Evolutionary conservation across 2,329 filamentous ascomycete genomes (phyloP), one percentile per base, ranked within the genome.

Genomic region (Stemphylium vesicarium): DNA sequence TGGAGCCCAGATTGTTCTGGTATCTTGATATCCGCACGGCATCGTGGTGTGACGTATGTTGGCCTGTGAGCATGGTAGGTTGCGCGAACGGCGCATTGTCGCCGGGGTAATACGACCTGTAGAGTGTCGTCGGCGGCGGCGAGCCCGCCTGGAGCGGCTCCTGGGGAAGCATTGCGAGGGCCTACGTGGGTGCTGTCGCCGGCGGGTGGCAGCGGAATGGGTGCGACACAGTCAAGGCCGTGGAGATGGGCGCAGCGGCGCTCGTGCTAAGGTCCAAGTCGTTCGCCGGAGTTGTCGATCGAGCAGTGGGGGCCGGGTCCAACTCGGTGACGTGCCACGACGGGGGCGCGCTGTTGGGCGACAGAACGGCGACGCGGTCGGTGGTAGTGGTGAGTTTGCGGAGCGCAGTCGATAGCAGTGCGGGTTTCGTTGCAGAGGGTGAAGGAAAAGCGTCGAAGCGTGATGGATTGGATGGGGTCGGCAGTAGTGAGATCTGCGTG

Each of bases 1-100:
- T 86, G 33, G 84, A 85, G 50, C 80, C 81, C 62, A 75, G 63
- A 43, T 58, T 59, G 51, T 60, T 58, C 39, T 67, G 60, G 48
- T 65, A 63, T 31, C 56, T 52, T 12, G 58, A 29, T 66, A 68
- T 64, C 60, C 67, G 70, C 37, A 70, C 59, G 39, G 62, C 63
- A 18, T 69, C 62, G 44, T 64, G 60, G 43, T 65, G 62, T 37
- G 62, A 50, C 13, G 61, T 56, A 33, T 49, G 46, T 29, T 62
- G 52, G 31, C 66, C 62, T 29, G 62, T 52, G 36, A 48, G 22
- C 33, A 35, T 24, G 15, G 62, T 57, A 35, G 70, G 60, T 38
- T 60, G 63, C 29, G 70, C 56, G 47, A 68, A 65, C 10, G 66
- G 66, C 24, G 62, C 63, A 53, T 71, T 63, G 16, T 56, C 41